phyloP scores from a whole-genome alignment of 2,329 filamentous ascomycete species.

The Colletotrichum sp. region DNA sequence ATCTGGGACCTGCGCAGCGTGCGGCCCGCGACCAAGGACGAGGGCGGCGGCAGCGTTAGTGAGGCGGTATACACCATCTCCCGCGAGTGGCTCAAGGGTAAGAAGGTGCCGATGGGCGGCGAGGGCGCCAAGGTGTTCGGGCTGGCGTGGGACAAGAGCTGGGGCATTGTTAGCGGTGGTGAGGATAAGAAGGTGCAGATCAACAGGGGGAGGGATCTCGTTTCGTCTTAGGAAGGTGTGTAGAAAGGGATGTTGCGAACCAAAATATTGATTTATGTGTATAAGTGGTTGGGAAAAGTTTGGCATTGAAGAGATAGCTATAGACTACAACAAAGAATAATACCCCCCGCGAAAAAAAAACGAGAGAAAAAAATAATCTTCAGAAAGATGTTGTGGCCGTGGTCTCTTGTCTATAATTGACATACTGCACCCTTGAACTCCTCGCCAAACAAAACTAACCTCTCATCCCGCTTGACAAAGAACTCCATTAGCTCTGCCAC shows the following conservation, averaged over 20 bases:
- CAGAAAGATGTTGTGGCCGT: not conserved
- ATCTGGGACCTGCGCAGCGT: conserved; percentile 90
- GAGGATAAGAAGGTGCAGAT: conserved; percentile 97
- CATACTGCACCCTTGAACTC: not conserved
- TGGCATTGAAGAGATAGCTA: conserved; percentile 10
- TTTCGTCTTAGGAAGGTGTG: conserved; percentile 35
- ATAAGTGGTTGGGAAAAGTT: conserved; percentile 20
- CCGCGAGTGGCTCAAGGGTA: conserved; percentile 72
- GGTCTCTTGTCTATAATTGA: not conserved
- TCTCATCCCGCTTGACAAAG: not conserved
- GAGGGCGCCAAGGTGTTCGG: conserved; percentile 91
- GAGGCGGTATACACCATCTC: conserved; percentile 78
- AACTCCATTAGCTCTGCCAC: conserved; percentile 59
- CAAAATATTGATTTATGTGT: not conserved
- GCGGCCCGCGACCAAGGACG: conserved; percentile 62
- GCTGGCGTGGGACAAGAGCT: conserved; percentile 82
- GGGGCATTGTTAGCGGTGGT: conserved; percentile 89
- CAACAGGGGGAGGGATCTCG: conserved; percentile 69
- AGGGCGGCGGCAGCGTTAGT: conserved; percentile 69
- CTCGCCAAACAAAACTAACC: conserved; percentile 1
- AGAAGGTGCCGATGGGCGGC: conserved; percentile 71
- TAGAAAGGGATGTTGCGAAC: not conserved
- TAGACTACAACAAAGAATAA: conserved; percentile 21
- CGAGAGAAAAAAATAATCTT: not conserved
- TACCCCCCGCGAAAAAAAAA: conserved; percentile 3